A percentile compares a stretch with the other conserved stretches of the same genome.
Evolutionary conservation across 192 early-diverging fungal species (phyloP).

Genomic region (Coemansia sp.): DNA sequence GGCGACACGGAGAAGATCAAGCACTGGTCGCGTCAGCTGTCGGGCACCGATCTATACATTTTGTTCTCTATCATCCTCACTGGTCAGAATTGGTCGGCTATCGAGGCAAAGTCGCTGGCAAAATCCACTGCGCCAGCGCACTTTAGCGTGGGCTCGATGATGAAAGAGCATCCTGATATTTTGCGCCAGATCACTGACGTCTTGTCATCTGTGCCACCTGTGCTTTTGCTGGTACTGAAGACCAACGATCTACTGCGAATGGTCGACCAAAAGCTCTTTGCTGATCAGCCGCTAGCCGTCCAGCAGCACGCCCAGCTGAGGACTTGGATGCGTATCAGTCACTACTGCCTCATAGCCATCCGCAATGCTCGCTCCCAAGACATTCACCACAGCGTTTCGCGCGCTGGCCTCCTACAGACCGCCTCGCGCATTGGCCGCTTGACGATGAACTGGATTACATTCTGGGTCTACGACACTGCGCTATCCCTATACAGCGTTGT

Average conservation of each 20-base stretch:
- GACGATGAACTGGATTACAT: slow-evolving; percentile 32
- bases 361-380: slow-evolving; percentile 39
- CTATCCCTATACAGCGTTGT: slow-evolving; percentile 20
- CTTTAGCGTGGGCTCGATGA: slow-evolving; percentile 61
- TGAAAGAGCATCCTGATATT: slow-evolving; percentile 61
- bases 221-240: slow-evolving; percentile 87
- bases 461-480: slow-evolving; percentile 25
- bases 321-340: slow-evolving; percentile 43
- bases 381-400: slow-evolving; percentile 26
- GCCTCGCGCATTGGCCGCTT: slow-evolving; percentile 13
- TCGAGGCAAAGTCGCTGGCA: slow-evolving; percentile 49
- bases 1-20: slow-evolving; percentile 77
- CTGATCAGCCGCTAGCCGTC: slow-evolving; percentile 42
- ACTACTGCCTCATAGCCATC: slow-evolving; percentile 50
- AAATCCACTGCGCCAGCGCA: slow-evolving; percentile 44
- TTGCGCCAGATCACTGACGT: slow-evolving; percentile 78
- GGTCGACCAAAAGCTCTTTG: slow-evolving; percentile 62
- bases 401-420: slow-evolving; percentile 7
- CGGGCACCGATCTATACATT: slow-evolving; percentile 78
- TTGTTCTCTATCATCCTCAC: slow-evolving; percentile 90
- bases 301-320: slow-evolving; percentile 50
- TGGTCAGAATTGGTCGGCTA: slow-evolving; percentile 81
- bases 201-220: slow-evolving; percentile 79
- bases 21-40: slow-evolving; percentile 64
- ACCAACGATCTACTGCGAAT: slow-evolving; percentile 88